phyloP scores from a whole-genome alignment of 1,284 basidiomycete genomes.

The Puccinia coronata region DNA sequence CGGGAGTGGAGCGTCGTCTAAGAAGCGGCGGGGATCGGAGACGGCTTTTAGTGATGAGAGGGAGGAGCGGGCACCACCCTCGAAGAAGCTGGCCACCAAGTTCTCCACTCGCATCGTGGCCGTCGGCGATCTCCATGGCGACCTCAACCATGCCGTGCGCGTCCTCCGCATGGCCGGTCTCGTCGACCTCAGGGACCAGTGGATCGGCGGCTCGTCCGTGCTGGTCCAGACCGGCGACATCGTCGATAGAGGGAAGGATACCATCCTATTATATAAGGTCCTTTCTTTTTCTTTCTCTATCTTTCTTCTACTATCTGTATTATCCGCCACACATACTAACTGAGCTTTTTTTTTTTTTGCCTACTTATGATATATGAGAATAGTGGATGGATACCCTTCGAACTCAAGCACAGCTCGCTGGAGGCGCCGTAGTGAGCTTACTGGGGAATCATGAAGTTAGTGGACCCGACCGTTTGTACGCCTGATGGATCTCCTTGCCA shows the following conservation, averaged over 20 bases:
- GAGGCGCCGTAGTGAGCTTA: slow-evolving; percentile 73
- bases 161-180: slow-evolving; percentile 77
- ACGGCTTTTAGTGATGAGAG: no score
- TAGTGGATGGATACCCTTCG: slow-evolving; percentile 77
- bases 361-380: slow-evolving; percentile 65
- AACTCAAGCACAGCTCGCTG: slow-evolving; percentile 69
- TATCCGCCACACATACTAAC: background rate
- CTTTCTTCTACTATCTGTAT: no score
- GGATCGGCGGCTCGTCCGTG: slow-evolving; percentile 65
- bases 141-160: slow-evolving; percentile 69
- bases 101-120: slow-evolving; percentile 65
- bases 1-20: background rate
- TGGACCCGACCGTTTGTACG: background rate
- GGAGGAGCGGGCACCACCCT: background rate
- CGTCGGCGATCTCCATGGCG: slow-evolving; percentile 76
- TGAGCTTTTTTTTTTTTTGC: background rate
- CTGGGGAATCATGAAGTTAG: slow-evolving; percentile 83
- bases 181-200: slow-evolving; percentile 69
- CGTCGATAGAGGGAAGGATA: slow-evolving; percentile 62
- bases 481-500: no score
- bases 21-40: no score
- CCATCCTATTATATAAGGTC: slow-evolving; percentile 29
- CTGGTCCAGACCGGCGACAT: slow-evolving; percentile 88
- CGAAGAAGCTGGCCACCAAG: background rate
- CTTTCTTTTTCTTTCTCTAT: background rate